Percentiles rank a stretch among this genome's conserved stretches.
Evolutionary conservation across 371 early-diverging fungal genomes (phyloP).

Genomic region (Smittium culicis): DNA sequence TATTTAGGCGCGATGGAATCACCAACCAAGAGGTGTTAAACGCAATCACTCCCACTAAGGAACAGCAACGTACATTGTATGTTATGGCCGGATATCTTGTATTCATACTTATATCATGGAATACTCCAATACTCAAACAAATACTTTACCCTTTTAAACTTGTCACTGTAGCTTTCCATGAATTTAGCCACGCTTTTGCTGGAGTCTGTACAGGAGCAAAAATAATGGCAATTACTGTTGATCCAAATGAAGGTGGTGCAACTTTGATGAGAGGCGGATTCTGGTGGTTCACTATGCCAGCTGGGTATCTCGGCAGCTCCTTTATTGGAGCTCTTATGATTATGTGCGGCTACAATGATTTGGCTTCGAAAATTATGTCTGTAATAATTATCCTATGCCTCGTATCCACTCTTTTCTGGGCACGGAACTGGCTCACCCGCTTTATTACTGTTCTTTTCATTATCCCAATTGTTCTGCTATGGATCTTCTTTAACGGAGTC

Average conservation of each 20-base stretch:
- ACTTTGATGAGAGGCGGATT: slow-evolving; percentile 68
- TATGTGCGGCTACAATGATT: slow-evolving; percentile 73
- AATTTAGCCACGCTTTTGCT: slow-evolving; percentile 65
- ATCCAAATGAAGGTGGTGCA: slow-evolving; percentile 86
- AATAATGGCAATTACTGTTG: slow-evolving; percentile 78
- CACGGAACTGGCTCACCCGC: no score
- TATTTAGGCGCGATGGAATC: no score
- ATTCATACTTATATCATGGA: slow-evolving; percentile 68
- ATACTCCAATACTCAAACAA: slow-evolving; percentile 63
- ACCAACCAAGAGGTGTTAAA: no score
- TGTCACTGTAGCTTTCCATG: slow-evolving; percentile 68
- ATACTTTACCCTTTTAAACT: slow-evolving; percentile 86
- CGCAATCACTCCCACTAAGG: no score
- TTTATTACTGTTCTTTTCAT: slow-evolving; percentile 64
- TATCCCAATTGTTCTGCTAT: slow-evolving; percentile 63
- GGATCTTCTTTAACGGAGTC: slow-evolving; percentile 59
- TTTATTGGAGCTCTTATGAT: slow-evolving; percentile 76
- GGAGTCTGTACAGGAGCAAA: slow-evolving; percentile 75
- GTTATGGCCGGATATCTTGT: slow-evolving; percentile 54
- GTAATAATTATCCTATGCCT: no score
- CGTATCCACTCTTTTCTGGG: no score
- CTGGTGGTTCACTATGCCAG: slow-evolving; percentile 59
- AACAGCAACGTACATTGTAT: slow-evolving; percentile 49
- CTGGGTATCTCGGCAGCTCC: slow-evolving; percentile 61
- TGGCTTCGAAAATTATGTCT: slow-evolving; percentile 76